These are phyloP conservation scores for Fusarium sublunatum DNA, from an alignment of 2,329 filamentous ascomycete genomes.

Conservation along the genomic window DNA sequence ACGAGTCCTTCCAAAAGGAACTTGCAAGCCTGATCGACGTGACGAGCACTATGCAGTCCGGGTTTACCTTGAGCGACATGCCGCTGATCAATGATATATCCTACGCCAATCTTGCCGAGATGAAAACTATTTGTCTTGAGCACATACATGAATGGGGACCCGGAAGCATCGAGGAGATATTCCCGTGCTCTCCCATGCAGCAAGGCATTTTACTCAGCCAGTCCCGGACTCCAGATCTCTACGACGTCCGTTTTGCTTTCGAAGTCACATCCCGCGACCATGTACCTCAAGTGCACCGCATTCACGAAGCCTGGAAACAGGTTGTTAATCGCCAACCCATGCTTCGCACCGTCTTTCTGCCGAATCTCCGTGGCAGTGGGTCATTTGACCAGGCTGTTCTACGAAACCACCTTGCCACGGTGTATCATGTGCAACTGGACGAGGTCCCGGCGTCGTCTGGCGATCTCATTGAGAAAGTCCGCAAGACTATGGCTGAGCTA, in stretches of 20 bases:
- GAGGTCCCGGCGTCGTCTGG: too few species aligned
- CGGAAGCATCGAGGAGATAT: constrained; percentile 46
- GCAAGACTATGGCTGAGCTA: too few species aligned
- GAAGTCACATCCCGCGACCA: too few species aligned
- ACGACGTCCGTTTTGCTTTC: too few species aligned
- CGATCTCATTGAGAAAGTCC: too few species aligned
- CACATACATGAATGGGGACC: neutral
- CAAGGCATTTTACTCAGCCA: constrained; percentile 49
- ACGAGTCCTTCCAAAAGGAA: neutral
- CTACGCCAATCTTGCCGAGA: neutral
- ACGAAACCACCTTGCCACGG: too few species aligned
- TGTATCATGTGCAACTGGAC: too few species aligned
- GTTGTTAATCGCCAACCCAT: constrained; percentile 10
- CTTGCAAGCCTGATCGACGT: neutral
- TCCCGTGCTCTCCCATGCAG: constrained; percentile 50
- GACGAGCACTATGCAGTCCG: neutral
- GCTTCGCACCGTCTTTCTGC: constrained; percentile 30
- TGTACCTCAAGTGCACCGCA: neutral
- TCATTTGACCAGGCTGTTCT: constrained; percentile 12
- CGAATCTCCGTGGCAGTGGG: constrained; percentile 6
- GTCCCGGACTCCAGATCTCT: constrained; percentile 9
- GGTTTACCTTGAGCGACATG: neutral
- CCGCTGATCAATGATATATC: neutral
- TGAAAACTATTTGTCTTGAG: neutral
- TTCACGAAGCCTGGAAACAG: constrained; percentile 4